These are phyloP conservation scores for Exserohilum turcica DNA, from an alignment of 2,329 filamentous ascomycete species.

Conservation along the genomic window DNA sequence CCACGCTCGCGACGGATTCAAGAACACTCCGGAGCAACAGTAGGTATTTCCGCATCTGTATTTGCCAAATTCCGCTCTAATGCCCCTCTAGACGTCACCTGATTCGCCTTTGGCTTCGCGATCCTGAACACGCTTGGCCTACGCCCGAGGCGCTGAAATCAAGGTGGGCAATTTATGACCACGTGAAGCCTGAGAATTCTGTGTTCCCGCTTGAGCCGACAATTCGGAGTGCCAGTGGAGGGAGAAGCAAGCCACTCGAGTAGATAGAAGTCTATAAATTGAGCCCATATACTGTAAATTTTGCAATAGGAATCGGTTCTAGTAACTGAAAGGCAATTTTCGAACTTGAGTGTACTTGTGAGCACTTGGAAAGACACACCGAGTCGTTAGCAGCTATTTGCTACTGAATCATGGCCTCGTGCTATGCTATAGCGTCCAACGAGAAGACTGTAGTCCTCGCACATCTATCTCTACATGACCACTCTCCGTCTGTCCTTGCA, in stretches of 20 bases:
- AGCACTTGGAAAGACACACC: neutral
- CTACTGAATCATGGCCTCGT: neutral
- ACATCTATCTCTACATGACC: neutral
- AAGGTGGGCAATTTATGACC: slow-evolving; percentile 62
- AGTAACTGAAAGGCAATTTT: neutral
- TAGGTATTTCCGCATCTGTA: neutral
- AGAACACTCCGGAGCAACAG: neutral
- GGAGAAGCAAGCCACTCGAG: slow-evolving; percentile 7
- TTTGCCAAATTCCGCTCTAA: neutral
- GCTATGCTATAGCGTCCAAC: neutral
- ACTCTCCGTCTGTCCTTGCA: too few species aligned
- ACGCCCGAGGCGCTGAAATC: slow-evolving; percentile 48
- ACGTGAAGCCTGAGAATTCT: slow-evolving; percentile 57
- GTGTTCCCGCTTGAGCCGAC: slow-evolving; percentile 61
- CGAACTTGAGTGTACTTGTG: neutral
- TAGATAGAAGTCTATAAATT: neutral
- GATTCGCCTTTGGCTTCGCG: slow-evolving; percentile 55
- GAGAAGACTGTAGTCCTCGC: neutral
- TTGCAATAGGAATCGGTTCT: neutral
- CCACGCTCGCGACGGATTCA: slow-evolving; percentile 57
- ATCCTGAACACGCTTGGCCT: slow-evolving; percentile 54
- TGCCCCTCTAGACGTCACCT: slow-evolving; percentile 51
- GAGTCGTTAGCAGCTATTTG: neutral
- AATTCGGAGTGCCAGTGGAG: slow-evolving; percentile 21
- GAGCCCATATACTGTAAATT: neutral